A percentile compares a stretch with the other conserved stretches of the same genome.
Conservation (phyloP, 2,329 filamentous ascomycete species). For the Sarocladium strictum region DNA sequence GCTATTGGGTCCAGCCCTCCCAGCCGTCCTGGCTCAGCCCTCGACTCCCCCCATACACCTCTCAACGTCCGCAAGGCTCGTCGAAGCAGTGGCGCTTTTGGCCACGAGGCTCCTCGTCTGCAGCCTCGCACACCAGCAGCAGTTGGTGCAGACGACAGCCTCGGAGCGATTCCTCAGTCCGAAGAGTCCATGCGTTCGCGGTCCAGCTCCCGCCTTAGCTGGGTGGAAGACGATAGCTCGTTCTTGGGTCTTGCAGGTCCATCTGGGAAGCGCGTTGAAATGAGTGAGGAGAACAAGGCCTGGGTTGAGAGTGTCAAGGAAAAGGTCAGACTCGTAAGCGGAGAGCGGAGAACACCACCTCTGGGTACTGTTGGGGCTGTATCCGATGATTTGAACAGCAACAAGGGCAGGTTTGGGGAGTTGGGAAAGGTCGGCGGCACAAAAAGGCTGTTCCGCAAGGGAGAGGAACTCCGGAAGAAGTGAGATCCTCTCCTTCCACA, state of each 20-base stretch:
- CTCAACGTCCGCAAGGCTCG: constrained; percentile 51
- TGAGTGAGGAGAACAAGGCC: constrained; percentile 65
- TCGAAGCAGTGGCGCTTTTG: constrained; percentile 33
- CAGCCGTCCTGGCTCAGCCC: constrained; percentile 34
- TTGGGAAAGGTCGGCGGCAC: constrained; percentile 67
- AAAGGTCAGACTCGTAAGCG: constrained; percentile 66
- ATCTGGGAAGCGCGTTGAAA: constrained; percentile 56
- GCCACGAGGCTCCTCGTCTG: constrained; percentile 24
- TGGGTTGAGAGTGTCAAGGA: constrained; percentile 84
- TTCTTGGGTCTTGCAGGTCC: constrained; percentile 66
- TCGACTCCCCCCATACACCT: constrained; percentile 38
- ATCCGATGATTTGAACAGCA: constrained; percentile 11
- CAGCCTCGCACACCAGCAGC: constrained; percentile 38
- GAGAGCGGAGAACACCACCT: constrained; percentile 38
- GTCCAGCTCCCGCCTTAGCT: constrained; percentile 48
- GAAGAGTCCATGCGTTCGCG: constrained; percentile 40
- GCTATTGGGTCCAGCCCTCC: constrained; percentile 33
- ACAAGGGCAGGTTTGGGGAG: constrained; percentile 53
- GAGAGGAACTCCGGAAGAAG: constrained; percentile 15
- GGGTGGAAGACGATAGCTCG: constrained; percentile 53
- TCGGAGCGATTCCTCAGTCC: constrained; percentile 32
- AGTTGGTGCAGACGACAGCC: constrained; percentile 12
- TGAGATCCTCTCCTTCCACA: background rate
- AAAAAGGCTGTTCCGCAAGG: constrained; percentile 61
- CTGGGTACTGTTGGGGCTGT: constrained; percentile 13